Evolutionary conservation across 495 filamentous ascomycete genomes (phyloP).

Genomic region (Umbilicaria muhlenbergii): DNA sequence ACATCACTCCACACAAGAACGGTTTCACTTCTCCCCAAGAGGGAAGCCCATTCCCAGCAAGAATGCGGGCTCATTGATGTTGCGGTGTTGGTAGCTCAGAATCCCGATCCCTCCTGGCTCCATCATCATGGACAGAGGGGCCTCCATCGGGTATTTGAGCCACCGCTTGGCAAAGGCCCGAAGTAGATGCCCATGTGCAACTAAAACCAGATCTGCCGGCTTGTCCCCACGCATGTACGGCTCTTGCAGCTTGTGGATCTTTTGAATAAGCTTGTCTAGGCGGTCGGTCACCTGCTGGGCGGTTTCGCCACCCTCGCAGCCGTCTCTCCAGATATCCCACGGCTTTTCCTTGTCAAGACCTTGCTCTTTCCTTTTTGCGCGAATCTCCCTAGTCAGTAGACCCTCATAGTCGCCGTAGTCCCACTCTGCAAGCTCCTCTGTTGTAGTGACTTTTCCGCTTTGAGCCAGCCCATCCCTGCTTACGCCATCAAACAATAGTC

Average conservation of each 20-base stretch:
- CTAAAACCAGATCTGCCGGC: constrained; percentile 35
- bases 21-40: too few species aligned
- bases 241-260: constrained; percentile 42
- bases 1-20: too few species aligned
- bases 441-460: constrained; percentile 34
- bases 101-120: constrained; percentile 64
- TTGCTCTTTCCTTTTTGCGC: constrained; percentile 37
- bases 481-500: constrained; percentile 43
- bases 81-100: constrained; percentile 32
- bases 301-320: constrained; percentile 46
- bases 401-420: constrained; percentile 84
- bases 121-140: constrained; percentile 51
- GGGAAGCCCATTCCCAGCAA: constrained; percentile 22
- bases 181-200: constrained; percentile 64
- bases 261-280: constrained; percentile 48
- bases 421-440: constrained; percentile 66
- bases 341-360: constrained; percentile 35
- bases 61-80: constrained; percentile 21
- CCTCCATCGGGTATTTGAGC: constrained; percentile 46
- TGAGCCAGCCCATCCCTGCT: constrained; percentile 14
- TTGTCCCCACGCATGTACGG: constrained; percentile 30
- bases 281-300: constrained; percentile 44
- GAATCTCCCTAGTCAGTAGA: constrained; percentile 49
- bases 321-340: constrained; percentile 78
- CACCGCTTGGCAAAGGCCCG: constrained; percentile 69